Percentiles rank a stretch among this genome's conserved stretches.
phyloP scores from a whole-genome alignment of 2,329 filamentous ascomycete species.

The Spiromastix sp. region DNA sequence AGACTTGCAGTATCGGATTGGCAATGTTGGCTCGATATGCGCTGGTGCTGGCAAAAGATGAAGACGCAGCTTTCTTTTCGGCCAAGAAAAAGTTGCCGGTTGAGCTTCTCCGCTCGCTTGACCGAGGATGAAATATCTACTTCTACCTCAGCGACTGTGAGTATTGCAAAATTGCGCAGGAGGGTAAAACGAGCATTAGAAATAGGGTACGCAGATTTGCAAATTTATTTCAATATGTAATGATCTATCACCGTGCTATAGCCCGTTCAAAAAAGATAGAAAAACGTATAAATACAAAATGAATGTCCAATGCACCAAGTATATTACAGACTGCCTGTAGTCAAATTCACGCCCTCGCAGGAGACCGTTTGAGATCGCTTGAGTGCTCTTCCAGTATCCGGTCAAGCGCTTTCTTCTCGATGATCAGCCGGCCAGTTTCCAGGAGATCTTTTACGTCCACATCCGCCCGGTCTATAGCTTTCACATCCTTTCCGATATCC shows the following conservation, averaged over 20 bases:
- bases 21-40: too few species aligned
- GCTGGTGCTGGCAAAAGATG: too few species aligned
- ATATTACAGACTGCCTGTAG: constrained; percentile 10
- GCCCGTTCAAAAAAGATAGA: too few species aligned
- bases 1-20: too few species aligned
- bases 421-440: constrained; percentile 71
- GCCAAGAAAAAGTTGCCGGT: not conserved
- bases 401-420: constrained; percentile 72
- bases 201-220: too few species aligned
- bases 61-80: not conserved
- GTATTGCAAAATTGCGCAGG: too few species aligned
- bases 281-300: not conserved
- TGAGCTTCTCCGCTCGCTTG: not conserved
- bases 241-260: too few species aligned
- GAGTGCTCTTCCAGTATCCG: constrained; percentile 61
- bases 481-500: constrained; percentile 54
- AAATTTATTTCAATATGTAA: too few species aligned
- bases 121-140: not conserved
- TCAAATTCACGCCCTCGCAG: constrained; percentile 24
- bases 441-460: constrained; percentile 94
- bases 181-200: too few species aligned
- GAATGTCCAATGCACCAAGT: not conserved
- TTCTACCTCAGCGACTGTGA: too few species aligned
- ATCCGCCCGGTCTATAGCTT: constrained; percentile 59
- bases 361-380: constrained; percentile 26